phyloP scores from a whole-genome alignment of 225 moss, liverwort and hornwort species.

The Bryum argenteum region DNA sequence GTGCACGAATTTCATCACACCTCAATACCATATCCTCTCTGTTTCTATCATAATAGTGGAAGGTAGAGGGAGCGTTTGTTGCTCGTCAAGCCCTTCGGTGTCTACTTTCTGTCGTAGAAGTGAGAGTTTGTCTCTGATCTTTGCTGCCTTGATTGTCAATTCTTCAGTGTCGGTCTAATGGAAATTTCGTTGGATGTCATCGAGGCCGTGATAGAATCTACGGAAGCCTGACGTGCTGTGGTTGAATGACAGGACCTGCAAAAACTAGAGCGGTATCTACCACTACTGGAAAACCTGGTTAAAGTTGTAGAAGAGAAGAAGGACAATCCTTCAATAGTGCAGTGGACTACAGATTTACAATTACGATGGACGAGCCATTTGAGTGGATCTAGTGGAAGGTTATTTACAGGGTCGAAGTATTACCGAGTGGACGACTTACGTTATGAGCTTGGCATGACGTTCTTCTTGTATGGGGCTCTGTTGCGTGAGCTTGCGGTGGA shows the following conservation, averaged over 20 bases:
- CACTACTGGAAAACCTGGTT: conserved; percentile 86
- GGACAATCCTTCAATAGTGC: conserved; percentile 62
- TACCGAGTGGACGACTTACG: conserved; percentile 94
- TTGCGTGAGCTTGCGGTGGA: conserved; percentile 92
- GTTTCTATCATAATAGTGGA: neutral
- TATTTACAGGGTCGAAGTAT: conserved; percentile 80
- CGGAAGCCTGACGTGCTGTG: conserved; percentile 13
- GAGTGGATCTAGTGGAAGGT: conserved; percentile 72
- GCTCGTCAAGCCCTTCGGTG: neutral
- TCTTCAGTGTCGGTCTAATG: conserved; percentile 5
- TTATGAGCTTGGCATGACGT: conserved; percentile 89
- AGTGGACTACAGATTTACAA: conserved; percentile 88
- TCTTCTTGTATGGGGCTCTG: conserved; percentile 82
- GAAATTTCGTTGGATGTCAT: conserved; percentile 3
- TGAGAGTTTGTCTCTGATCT: conserved; percentile 8
- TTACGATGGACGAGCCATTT: conserved; percentile 93
- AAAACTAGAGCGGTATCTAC: conserved; percentile 91
- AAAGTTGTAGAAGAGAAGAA: conserved; percentile 73
- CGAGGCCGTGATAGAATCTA: too few species aligned
- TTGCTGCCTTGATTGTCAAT: neutral
- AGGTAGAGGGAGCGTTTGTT: neutral
- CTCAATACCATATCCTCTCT: neutral
- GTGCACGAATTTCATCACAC: neutral
- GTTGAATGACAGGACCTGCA: conserved; percentile 74
- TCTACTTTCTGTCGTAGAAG: neutral